A percentile compares a stretch with the other conserved stretches of the same genome.
These are phyloP conservation scores for Thielaviopsis euricoi DNA, from an alignment of 2,329 filamentous ascomycete genomes.

Conservation along the genomic window DNA sequence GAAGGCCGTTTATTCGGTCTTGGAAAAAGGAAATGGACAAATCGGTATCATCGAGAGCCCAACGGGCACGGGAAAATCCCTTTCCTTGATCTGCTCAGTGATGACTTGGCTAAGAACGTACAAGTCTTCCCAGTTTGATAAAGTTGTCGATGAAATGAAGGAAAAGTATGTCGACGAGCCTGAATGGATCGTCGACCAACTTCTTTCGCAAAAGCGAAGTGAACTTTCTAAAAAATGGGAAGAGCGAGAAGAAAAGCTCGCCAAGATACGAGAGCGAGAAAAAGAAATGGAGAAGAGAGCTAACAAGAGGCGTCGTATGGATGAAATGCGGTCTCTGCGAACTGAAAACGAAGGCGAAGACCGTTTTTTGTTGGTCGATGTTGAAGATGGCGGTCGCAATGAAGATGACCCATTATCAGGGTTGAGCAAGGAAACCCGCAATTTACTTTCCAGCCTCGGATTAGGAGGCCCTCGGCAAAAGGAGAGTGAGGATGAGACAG, in stretches of 20 bases:
- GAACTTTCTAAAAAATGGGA: slow-evolving; percentile 50
- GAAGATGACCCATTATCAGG: slow-evolving; percentile 29
- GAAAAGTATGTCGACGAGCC: slow-evolving; percentile 49
- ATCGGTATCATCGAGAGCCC: slow-evolving; percentile 84
- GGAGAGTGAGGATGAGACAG: slow-evolving; percentile 27
- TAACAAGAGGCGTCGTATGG: slow-evolving; percentile 29
- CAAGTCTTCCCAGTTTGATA: slow-evolving; percentile 46
- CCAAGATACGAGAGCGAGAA: slow-evolving; percentile 46
- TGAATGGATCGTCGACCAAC: slow-evolving; percentile 69
- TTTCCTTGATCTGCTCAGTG: slow-evolving; percentile 78
- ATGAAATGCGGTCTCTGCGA: slow-evolving; percentile 17
- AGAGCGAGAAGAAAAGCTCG: slow-evolving; percentile 58
- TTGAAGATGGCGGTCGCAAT: slow-evolving; percentile 31
- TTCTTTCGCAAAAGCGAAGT: slow-evolving; percentile 49
- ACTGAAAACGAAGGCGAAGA: slow-evolving; percentile 37
- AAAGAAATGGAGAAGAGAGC: slow-evolving; percentile 36
- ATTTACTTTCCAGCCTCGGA: slow-evolving; percentile 52
- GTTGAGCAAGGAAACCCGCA: slow-evolving; percentile 59
- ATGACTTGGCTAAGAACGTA: slow-evolving; percentile 81
- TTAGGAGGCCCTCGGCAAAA: slow-evolving; percentile 23
- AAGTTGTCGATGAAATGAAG: slow-evolving; percentile 28
- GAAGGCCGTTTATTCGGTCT: slow-evolving; percentile 61
- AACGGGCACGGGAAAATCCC: slow-evolving; percentile 82
- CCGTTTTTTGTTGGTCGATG: slow-evolving; percentile 58
- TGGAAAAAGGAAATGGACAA: slow-evolving; percentile 54